Conservation (phyloP, 305 asterid species). For the Fraxinus albicans region DNA sequence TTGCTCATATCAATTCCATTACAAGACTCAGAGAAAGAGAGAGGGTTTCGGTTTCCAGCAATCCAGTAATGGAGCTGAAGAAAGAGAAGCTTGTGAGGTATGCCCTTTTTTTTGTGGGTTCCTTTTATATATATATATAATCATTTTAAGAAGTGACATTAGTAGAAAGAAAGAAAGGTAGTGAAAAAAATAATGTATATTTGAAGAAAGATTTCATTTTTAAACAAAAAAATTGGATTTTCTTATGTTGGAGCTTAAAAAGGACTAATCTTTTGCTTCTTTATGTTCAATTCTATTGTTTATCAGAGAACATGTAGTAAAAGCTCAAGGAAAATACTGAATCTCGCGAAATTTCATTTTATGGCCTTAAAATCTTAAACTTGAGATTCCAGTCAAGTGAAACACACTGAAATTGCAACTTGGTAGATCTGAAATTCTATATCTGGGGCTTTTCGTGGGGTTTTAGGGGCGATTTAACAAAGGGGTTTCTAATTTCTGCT, state of each 20-base stretch:
- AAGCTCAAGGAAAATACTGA: not conserved
- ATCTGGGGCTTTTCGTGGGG: not conserved
- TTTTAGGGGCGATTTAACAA: not conserved
- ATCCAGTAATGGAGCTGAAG: slow-evolving; percentile 43
- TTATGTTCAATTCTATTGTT: slow-evolving; percentile 1
- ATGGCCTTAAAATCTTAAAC: slow-evolving; percentile 12
- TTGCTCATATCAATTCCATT: slow-evolving; percentile 15
- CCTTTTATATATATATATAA: not conserved
- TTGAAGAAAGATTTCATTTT: not conserved
- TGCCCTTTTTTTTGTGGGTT: slow-evolving; percentile 12
- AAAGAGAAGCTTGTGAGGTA: slow-evolving; percentile 61
- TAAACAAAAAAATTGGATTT: not conserved
- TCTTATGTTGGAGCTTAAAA: slow-evolving; percentile 13
- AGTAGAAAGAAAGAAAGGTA: not conserved
- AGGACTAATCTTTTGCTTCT: slow-evolving; percentile 16
- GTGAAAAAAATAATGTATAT: not conserved
- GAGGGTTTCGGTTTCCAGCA: slow-evolving; percentile 21
- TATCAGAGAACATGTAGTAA: not conserved
- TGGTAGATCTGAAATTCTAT: not conserved
- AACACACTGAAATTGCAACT: not conserved
- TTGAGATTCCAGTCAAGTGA: not conserved
- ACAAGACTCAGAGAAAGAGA: not conserved
- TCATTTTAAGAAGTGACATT: not conserved
- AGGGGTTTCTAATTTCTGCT: slow-evolving; percentile 30
- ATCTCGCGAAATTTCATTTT: not conserved